Conservation (phyloP, 257 asterid genomes). For the Gardenia jasminoides region DNA sequence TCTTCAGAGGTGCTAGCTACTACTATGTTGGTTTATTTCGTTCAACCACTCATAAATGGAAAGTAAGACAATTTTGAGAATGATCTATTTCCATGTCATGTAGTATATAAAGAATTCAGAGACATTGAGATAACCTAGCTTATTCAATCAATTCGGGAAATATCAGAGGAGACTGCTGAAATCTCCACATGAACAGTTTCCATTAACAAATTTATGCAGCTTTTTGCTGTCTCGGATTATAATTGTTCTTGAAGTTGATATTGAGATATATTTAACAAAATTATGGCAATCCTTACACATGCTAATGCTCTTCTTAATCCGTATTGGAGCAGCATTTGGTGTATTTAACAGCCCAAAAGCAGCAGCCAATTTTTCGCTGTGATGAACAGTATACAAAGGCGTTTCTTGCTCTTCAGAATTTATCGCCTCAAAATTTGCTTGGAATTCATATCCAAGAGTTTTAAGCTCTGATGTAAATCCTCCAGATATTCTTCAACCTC, state of each 20-base stretch:
- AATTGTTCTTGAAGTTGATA: slow-evolving; percentile 53
- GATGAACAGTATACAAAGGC: slow-evolving; percentile 35
- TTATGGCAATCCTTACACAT: slow-evolving; percentile 86
- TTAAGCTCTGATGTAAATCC: slow-evolving; percentile 48
- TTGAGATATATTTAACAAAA: slow-evolving; percentile 62
- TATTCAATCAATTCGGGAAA: not conserved
- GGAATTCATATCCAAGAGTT: slow-evolving; percentile 45
- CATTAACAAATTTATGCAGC: slow-evolving; percentile 67
- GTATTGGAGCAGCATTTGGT: slow-evolving; percentile 37
- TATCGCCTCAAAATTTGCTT: slow-evolving; percentile 27
- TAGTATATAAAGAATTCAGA: not conserved
- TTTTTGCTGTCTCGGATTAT: slow-evolving; percentile 73
- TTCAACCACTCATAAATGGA: not conserved
- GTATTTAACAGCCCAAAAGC: slow-evolving; percentile 69
- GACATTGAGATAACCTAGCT: not conserved
- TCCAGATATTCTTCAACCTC: slow-evolving; percentile 39
- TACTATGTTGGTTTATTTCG: not conserved
- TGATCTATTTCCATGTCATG: not conserved
- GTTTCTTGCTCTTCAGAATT: slow-evolving; percentile 36
- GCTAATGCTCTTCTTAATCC: slow-evolving; percentile 67
- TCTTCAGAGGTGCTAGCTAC: not conserved
- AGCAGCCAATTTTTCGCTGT: slow-evolving; percentile 84
- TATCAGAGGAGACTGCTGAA: slow-evolving; percentile 52
- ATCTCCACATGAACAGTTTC: slow-evolving; percentile 85
- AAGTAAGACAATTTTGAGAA: not conserved